Evolutionary conservation across 768 basidiomycete species (phyloP).

Genomic region (Gloeophyllum trabeum): DNA sequence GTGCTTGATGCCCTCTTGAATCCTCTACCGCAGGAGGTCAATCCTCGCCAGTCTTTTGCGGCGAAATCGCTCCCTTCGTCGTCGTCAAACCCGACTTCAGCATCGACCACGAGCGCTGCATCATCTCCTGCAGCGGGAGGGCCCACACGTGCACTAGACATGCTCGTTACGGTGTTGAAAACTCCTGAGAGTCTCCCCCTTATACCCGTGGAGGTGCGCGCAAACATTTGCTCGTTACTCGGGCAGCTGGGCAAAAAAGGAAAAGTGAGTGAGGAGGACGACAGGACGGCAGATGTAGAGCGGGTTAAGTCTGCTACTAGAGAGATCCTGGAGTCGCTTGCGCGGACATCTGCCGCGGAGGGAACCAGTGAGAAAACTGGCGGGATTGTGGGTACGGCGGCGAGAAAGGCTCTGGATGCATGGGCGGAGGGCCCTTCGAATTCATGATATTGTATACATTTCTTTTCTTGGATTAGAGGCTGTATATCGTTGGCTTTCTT

Average conservation of each 20-base stretch:
- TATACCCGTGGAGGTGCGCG: conserved; percentile 66
- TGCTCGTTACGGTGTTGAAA: conserved; percentile 51
- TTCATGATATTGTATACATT: no score
- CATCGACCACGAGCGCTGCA: conserved; percentile 31
- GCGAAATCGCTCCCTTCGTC: conserved; percentile 14
- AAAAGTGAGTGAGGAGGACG: conserved; percentile 25
- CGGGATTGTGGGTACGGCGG: conserved; percentile 25
- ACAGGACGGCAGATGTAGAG: conserved; percentile 21
- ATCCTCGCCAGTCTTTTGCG: no score
- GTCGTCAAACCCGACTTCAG: conserved; percentile 24
- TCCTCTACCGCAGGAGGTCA: conserved; percentile 36
- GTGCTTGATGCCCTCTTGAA: conserved; percentile 50
- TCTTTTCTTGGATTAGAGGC: no score
- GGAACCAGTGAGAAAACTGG: conserved; percentile 19
- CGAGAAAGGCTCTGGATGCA: conserved; percentile 29
- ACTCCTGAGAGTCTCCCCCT: conserved; percentile 27
- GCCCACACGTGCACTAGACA: conserved; percentile 53
- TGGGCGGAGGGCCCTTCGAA: no score
- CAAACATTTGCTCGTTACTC: conserved; percentile 67
- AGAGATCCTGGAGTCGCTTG: conserved; percentile 38
- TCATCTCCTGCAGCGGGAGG: conserved; percentile 35
- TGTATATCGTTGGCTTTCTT: no score
- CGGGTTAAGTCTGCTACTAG: conserved; percentile 38
- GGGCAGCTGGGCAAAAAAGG: conserved; percentile 48
- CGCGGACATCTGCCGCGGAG: conserved; percentile 10